Percentiles rank a stretch among this genome's conserved stretches.
Conservation (phyloP, 2,329 filamentous ascomycete species). For the Leptographium radiaticola region DNA sequence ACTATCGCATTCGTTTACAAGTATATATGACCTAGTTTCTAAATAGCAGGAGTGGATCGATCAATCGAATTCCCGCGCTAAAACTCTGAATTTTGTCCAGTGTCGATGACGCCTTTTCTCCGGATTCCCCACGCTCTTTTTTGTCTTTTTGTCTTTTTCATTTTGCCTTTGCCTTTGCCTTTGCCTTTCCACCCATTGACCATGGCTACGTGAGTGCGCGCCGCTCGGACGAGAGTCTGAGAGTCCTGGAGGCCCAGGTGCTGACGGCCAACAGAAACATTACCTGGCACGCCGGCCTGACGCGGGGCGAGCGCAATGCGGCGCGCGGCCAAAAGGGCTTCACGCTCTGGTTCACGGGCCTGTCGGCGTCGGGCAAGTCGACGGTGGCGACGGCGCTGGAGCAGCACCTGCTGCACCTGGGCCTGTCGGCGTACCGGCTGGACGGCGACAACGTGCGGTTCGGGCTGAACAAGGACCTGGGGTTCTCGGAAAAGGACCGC, state of each 20-base stretch:
- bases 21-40: too few species aligned
- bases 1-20: too few species aligned
- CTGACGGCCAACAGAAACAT: conserved; percentile 53
- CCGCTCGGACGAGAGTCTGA: too few species aligned
- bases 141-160: too few species aligned
- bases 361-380: conserved; percentile 92
- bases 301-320: conserved; percentile 60
- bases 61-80: too few species aligned
- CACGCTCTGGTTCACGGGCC: conserved; percentile 95
- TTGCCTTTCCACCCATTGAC: neutral
- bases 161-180: too few species aligned
- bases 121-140: too few species aligned
- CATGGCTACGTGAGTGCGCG: conserved; percentile 7
- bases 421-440: conserved; percentile 75
- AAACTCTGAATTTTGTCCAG: too few species aligned
- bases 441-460: conserved; percentile 98
- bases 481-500: conserved; percentile 83
- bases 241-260: too few species aligned
- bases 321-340: conserved; percentile 75
- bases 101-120: too few species aligned
- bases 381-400: conserved; percentile 94
- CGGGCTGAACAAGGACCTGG: conserved; percentile 93
- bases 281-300: conserved; percentile 76
- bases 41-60: too few species aligned
- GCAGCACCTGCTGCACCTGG: conserved; percentile 84